Conservation (phyloP, 2,329 filamentous ascomycete genomes). For the Neonectria ditissima region DNA sequence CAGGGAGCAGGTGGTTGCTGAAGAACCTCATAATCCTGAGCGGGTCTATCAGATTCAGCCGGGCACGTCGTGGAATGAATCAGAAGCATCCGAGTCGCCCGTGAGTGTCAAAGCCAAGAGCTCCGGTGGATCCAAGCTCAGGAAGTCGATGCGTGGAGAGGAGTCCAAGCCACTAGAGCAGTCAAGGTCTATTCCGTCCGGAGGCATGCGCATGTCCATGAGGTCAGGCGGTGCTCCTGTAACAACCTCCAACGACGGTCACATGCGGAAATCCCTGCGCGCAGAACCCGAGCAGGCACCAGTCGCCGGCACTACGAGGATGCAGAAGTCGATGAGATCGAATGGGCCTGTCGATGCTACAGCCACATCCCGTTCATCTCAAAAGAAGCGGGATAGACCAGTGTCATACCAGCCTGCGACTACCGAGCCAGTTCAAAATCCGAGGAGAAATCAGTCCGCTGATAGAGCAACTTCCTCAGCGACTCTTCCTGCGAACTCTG, state of each 20-base stretch:
- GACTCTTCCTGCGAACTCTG: conserved; percentile 16
- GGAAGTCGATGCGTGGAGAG: conserved; percentile 60
- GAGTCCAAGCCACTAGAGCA: conserved; percentile 33
- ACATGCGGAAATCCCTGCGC: conserved; percentile 40
- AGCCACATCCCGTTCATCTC: conserved; percentile 15
- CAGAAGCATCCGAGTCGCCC: conserved; percentile 28
- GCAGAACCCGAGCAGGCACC: conserved; percentile 27
- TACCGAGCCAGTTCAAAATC: conserved; percentile 30
- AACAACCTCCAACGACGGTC: conserved; percentile 26
- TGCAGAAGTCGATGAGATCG: conserved; percentile 41
- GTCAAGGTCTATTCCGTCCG: conserved; percentile 26
- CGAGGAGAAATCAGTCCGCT: conserved; percentile 43
- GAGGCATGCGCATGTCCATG: conserved; percentile 51
- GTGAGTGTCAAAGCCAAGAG: conserved; percentile 12
- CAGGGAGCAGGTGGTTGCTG: conserved; percentile 19
- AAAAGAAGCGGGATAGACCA: conserved; percentile 39
- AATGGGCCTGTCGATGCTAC: conserved; percentile 26
- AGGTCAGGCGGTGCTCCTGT: conserved; percentile 34
- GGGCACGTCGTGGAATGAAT: conserved; percentile 45
- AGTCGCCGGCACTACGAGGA: conserved; percentile 25
- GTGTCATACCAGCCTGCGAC: conserved; percentile 47
- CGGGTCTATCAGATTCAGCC: conserved; percentile 56
- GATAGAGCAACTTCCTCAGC: conserved; percentile 37
- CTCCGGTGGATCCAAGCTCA: conserved; percentile 50
- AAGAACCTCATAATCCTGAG: conserved; percentile 32